phyloP scores from a whole-genome alignment of 805 yeast genomes.

The Starmerella khaoyaiensis region DNA sequence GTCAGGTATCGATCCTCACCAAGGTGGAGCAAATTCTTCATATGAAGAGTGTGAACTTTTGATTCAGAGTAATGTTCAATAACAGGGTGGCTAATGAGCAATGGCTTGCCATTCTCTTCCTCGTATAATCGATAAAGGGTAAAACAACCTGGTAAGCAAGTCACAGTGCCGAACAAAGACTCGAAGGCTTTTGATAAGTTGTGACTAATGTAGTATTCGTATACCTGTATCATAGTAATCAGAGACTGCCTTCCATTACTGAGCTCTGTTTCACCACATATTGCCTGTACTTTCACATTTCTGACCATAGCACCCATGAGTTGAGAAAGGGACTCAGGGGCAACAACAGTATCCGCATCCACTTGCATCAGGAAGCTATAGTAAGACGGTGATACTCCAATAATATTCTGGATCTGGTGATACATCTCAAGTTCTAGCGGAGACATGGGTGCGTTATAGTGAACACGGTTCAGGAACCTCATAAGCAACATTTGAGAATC shows the following conservation, averaged over 20 bases:
- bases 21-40: conserved; percentile 45
- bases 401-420: conserved; percentile 41
- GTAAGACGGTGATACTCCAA: conserved; percentile 45
- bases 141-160: conserved; percentile 57
- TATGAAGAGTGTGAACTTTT: conserved; percentile 44
- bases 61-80: conserved; percentile 45
- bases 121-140: conserved; percentile 44
- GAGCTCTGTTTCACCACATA: conserved; percentile 50
- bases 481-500: conserved; percentile 49
- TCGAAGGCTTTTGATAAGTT: conserved; percentile 53
- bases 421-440: conserved; percentile 44
- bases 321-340: conserved; percentile 41
- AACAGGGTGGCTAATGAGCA: conserved; percentile 47
- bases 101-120: conserved; percentile 44
- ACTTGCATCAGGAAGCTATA: conserved; percentile 45
- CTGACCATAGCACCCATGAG: conserved; percentile 44
- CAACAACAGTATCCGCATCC: conserved; percentile 52
- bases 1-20: conserved; percentile 52
- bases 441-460: conserved; percentile 48
- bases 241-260: conserved; percentile 40
- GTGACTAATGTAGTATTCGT: conserved; percentile 51
- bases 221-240: conserved; percentile 50
- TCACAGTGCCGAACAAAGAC: conserved; percentile 48
- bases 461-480: conserved; percentile 49
- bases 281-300: conserved; percentile 44